Base-by-base conservation (phyloP, 1,139 yeast species). In the Scheffersomyces titani region DNA sequence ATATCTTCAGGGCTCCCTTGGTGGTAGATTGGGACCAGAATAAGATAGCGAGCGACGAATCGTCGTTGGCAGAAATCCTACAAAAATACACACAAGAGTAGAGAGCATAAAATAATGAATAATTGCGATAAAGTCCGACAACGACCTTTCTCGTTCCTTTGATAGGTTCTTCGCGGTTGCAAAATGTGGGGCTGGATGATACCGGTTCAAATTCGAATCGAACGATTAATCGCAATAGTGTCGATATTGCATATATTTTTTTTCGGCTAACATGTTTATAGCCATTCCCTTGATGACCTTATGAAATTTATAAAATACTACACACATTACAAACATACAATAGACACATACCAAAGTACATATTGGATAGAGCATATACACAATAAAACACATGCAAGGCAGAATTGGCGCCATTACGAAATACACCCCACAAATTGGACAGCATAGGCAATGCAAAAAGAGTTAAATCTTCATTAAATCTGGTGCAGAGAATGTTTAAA, bases 21-120 rank as follows among this genome's bases (percentile, higher is more conserved):
- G 72, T 80, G 46, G 75, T 79, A 50, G 84, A 80, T 63, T 80
- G 84, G 84, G 84, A 80, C 63, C 82, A 78, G 61, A 72, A 75
- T 61, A 56, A 75, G 59, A 74, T 79, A 59, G 84, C 82, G 20
- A 72, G 73, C 53, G 80, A 78, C 61, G 80, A 74, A 59, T 62
- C 61, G 30, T 74, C 77, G 2, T 70, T 80, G 58, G 59, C 65
- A 19, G 58, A 56, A 18, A 69, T 80, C 30, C 73, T 80, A 59
- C 63, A 65, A 16, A 74, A 74, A 61, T 79, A 78, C 62, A 55
- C 20, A 6, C 4, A 13, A 30, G 40, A 9, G 13, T 30, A 30
- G 11, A 30, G 9, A 30, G 11, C 40, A 3, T 11, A 30, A 30
- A 13, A 7, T 3, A 11, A 30, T 11, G 4, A 30, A 11, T n/a